Base-by-base conservation (phyloP, 2,329 filamentous ascomycete genomes). In the Daldinia eschscholtzii region DNA sequence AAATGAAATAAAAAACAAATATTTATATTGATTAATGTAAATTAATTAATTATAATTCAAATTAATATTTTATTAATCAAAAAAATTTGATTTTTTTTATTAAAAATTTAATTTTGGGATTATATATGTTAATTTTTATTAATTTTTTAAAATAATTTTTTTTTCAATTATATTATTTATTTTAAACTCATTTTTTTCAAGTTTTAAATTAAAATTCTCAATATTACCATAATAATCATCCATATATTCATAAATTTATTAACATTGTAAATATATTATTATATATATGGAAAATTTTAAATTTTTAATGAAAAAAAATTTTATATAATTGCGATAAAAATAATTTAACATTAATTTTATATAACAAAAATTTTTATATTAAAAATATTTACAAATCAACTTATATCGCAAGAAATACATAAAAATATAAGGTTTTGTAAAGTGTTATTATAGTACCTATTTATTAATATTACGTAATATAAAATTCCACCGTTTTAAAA, bases 21-120 rank as follows among this genome's bases (percentile, higher is more conserved):
- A 18, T 52, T 52, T 18, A 52, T 30, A 52, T 52, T 35, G 33
- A 35, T 18, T 33, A 52, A 30, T 35, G 10, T 52, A 52, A 35
- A 4, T 35, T 35, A 52, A 30, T n/a, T 56, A 56, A 35, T 56
- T 56, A 23, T 56, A 35, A 35, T 56, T 56, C 23, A 23, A 23
- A 23, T 44, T 30, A 30, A 30, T 30, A 30, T 30, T 30, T 30
- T 30, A 30, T 30, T 30, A 30, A 4, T 30, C 7, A 4, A 30
- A 30, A 30, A 30, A 30, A 30, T 7, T 30, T 30, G 7, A 30
- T 30, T 30, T 56, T 41, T 56, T 46, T 13, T 46, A 26, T 5
- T 30, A 4, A 30, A 30, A n/a, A n/a, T n/a, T n/a, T n/a, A n/a
- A n/a, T n/a, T n/a, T n/a, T n/a, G n/a, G n/a, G n/a, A n/a, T n/a